A percentile compares a stretch with the other conserved stretches of the same genome.
These are phyloP conservation scores for Protomyces pachydermus DNA, from an alignment of 1,139 yeast genomes.

Conservation along the genomic window DNA sequence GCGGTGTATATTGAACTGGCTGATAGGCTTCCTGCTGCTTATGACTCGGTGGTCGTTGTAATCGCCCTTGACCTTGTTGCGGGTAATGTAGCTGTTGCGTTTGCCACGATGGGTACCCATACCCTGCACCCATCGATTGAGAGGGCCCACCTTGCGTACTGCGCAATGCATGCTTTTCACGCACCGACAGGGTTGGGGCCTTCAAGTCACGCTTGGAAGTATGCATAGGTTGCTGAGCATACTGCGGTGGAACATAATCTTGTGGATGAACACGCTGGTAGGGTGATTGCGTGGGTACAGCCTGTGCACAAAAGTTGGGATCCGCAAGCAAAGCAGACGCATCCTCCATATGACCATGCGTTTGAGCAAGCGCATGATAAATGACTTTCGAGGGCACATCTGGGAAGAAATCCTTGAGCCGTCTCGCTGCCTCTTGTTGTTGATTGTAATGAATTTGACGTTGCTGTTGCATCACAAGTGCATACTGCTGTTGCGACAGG, in stretches of 20 bases:
- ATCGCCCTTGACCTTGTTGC: neutral
- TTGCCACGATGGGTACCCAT: neutral
- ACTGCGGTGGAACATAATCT: neutral
- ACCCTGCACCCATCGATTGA: neutral
- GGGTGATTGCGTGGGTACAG: neutral
- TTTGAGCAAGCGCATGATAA: constrained; percentile 7
- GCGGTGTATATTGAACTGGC: constrained; percentile 14
- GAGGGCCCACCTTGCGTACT: constrained; percentile 12
- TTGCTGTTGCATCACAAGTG: neutral
- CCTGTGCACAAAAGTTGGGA: neutral
- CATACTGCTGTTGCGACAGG: neutral
- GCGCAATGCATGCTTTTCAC: constrained; percentile 20
- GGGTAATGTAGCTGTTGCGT: neutral
- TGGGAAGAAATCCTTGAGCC: constrained; percentile 16
- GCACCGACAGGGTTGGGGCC: constrained; percentile 22
- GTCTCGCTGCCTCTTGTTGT: neutral
- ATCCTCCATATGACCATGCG: constrained; percentile 15
- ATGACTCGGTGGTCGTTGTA: neutral
- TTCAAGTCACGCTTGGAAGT: constrained; percentile 12
- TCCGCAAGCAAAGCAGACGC: constrained; percentile 17
- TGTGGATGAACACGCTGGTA: neutral
- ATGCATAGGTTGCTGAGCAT: neutral
- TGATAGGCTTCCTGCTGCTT: neutral
- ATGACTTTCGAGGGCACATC: constrained; percentile 11
- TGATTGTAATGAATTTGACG: neutral